Base-by-base conservation (phyloP, 768 basidiomycete genomes). In the Amanita inopinata region DNA sequence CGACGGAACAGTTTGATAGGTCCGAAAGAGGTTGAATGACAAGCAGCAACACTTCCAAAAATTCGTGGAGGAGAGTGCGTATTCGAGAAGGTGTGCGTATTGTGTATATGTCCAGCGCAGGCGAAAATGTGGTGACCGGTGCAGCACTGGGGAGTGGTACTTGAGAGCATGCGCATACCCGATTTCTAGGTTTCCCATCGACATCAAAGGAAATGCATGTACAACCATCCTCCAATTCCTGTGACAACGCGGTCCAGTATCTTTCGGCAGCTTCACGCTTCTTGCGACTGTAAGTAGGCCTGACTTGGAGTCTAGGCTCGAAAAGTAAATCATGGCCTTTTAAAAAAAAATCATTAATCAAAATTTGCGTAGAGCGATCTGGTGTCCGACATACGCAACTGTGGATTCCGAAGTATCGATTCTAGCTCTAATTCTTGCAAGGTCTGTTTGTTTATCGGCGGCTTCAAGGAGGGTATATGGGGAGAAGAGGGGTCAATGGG, bases 321-420 rank as follows among this genome's bases (percentile, higher is more conserved):
- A 93, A 92, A 51, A 93, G 74, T 47, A 93, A 71, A 61, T 93
- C 90, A 52, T 94, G 90, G 24, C 86, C 86, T 89, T 53, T 40
- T 41, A 46, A 50, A 39, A 43, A 46, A 49, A 47, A 45, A 48
- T 49, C 48, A 38, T 40, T 34, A 53, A 40, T 45, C 33, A 36
- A 37, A 28, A 30, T 5, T 39, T 20, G 41, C 41, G 45, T 28
- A 47, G 46, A 43, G 36, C 45, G 43, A 37, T 25, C 20, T 31
- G 27, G 47, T 37, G 46, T 34, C 49, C 32, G 15, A 82, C 81
- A 65, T 63, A 88, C 92, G 84, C 46, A 94, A 80, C 57, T 92
- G 89, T 17, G 89, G 87, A 59, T 91, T 91, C 36, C 85, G 77
- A 44, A 94, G 70, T 52, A 94, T 91, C 40, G 82, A 76, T 45